Evolutionary conservation across 768 basidiomycete genomes (phyloP).

Genomic region (Trametes elegans): DNA sequence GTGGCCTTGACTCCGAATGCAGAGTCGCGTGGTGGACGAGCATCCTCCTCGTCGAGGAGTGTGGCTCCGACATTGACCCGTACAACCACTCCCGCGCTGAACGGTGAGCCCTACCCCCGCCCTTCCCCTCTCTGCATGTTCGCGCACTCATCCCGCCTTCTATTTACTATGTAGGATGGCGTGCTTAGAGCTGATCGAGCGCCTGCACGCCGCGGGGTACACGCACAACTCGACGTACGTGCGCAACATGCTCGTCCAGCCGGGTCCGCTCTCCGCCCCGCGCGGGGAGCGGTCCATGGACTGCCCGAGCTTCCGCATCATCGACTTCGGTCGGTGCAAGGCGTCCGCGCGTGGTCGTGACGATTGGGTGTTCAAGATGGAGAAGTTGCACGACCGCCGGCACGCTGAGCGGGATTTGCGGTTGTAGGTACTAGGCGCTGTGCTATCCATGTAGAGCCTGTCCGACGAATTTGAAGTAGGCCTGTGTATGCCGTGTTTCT

Average conservation of each 20-base stretch:
- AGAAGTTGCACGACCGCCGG: too few relatives aligned
- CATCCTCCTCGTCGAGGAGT: conserved; percentile 47
- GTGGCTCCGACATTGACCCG: conserved; percentile 36
- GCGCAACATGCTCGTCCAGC: conserved; percentile 45
- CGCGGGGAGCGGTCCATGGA: conserved; percentile 27
- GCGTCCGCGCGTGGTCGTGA: background rate
- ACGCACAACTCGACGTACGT: conserved; percentile 39
- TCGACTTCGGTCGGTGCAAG: conserved; percentile 46
- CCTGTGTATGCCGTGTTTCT: too few relatives aligned
- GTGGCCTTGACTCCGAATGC: background rate
- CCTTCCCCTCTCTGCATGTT: background rate
- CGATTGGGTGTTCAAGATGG: too few relatives aligned
- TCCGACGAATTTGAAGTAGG: too few relatives aligned
- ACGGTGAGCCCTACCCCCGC: background rate
- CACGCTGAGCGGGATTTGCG: too few relatives aligned
- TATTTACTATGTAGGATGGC: conserved; percentile 3
- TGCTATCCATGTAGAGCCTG: too few relatives aligned
- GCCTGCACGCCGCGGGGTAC: conserved; percentile 39
- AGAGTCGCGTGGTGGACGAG: conserved; percentile 26
- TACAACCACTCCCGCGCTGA: background rate
- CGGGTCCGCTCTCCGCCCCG: conserved; percentile 37
- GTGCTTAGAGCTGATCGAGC: conserved; percentile 33
- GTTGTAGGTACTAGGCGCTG: too few relatives aligned
- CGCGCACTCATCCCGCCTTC: background rate
- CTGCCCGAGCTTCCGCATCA: conserved; percentile 43